Evolutionary conservation across 1,284 basidiomycete genomes (phyloP), one percentile per base, ranked within the genome.

Genomic region (Gastroboletus turbinatus): DNA sequence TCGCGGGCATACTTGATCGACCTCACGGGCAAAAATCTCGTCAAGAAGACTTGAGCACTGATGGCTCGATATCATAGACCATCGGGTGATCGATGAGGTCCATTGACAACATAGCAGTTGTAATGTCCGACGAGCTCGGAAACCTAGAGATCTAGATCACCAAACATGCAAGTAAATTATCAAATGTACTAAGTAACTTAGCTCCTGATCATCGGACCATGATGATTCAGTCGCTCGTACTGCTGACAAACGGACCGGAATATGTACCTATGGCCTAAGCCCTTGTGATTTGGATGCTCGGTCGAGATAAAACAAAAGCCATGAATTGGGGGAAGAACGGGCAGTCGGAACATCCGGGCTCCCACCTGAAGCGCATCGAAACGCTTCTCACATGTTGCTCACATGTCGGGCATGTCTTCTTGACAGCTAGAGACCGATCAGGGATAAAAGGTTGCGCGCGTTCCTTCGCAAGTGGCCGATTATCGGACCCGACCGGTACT

Each of bases 241-340:
- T 4, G 35, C 35, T 39, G 29, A 40, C 16, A 27, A 23, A 25
- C 23, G 23, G 23, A 40, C 10, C 23, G 23, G 44, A 25, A 5
- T 23, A 21, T 23, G 19, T 36, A 29, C 25, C n/a, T n/a, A n/a
- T n/a, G n/a, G n/a, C n/a, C n/a, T 17, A 4, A 19, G 25, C 13
- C 27, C 47, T 38, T 10, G 56, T 58, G 33, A 38, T 53, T 58
- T 48, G 33, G 53, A 23, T n/a, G 23, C 8, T n/a, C 30, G 38
- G 38, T 21, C 27, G 17, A 55, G 10, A 32, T 23, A n/a, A 21
- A 11, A 11, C 14, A 30, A 21, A 46, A 14, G 42, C 39, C 13
- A 11, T 21, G 25, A 11, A 17, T 17, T 21, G 30, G 32, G 32
- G 11, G 21, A 19, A n/a, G 46, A 49, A 19, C 13, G 14, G 42